phyloP scores from a whole-genome alignment of 2,329 filamentous ascomycete genomes.

The Ophiocordyceps camponoti-floridani region DNA sequence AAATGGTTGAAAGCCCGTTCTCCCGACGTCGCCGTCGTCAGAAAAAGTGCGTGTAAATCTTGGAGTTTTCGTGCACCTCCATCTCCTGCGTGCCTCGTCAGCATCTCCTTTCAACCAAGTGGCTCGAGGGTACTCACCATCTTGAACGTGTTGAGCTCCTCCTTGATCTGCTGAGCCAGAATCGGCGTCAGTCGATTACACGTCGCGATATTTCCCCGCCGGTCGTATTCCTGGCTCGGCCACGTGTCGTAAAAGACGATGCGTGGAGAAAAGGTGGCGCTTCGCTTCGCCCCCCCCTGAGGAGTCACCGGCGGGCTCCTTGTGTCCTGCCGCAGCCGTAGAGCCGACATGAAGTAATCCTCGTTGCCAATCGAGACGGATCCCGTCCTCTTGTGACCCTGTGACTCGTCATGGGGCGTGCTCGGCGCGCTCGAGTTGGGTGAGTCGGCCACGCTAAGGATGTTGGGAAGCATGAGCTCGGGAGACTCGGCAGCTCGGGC shows the following conservation, averaged over 20 bases:
- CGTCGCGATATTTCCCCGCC: constrained; percentile 86
- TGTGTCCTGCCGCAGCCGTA: constrained; percentile 56
- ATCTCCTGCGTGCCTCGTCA: constrained; percentile 57
- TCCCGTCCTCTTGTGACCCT: constrained; percentile 46
- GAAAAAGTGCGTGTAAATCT: constrained; percentile 99
- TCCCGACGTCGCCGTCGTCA: constrained; percentile 33
- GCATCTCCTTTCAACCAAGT: constrained; percentile 3
- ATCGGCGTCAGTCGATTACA: constrained; percentile 96
- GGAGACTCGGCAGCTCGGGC: constrained; percentile 40
- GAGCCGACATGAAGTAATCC: constrained; percentile 74
- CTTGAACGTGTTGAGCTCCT: constrained; percentile 98
- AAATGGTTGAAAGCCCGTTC: constrained; percentile 15
- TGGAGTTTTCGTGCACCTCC: constrained; percentile 97
- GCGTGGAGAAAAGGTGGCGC: constrained; percentile 69
- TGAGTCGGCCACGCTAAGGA: constrained; percentile 53
- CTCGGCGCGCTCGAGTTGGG: constrained; percentile 74
- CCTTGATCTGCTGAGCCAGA: constrained; percentile 97
- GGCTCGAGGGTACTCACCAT: constrained; percentile 34
- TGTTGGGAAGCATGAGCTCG: constrained; percentile 38
- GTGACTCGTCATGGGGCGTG: constrained; percentile 65
- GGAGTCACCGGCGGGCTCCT: constrained; percentile 72
- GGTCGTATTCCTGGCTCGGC: constrained; percentile 90
- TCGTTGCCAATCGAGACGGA: constrained; percentile 62
- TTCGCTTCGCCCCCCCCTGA: constrained; percentile 42
- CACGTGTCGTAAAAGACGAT: constrained; percentile 94